Percentiles rank a stretch among this genome's conserved stretches.
phyloP scores from a whole-genome alignment of 495 filamentous ascomycete genomes.

The Hypoxylon fragiforme region DNA sequence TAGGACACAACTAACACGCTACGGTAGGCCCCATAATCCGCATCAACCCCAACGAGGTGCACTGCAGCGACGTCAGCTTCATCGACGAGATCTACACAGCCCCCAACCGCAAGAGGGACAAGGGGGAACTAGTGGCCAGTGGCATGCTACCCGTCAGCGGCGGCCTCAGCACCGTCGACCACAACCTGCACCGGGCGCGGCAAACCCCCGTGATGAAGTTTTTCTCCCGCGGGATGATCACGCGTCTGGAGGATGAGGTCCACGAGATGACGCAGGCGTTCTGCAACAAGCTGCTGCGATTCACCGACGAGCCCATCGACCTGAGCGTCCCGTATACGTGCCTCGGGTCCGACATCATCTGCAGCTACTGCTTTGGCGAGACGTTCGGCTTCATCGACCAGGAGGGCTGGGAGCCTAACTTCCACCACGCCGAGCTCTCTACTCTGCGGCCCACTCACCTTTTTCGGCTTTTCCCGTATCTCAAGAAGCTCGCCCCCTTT shows the following conservation, averaged over 20 bases:
- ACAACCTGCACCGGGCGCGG: slow-evolving; percentile 48
- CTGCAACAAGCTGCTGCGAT: slow-evolving; percentile 14
- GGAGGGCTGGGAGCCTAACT: slow-evolving; percentile 32
- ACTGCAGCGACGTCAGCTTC: slow-evolving; percentile 38
- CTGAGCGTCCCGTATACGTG: slow-evolving; percentile 36
- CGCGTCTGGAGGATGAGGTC: slow-evolving; percentile 40
- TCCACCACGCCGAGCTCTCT: slow-evolving; percentile 16
- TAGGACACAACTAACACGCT: slow-evolving; percentile 1
- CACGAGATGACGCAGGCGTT: slow-evolving; percentile 25
- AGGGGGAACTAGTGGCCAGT: slow-evolving; percentile 31
- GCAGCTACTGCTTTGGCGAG: slow-evolving; percentile 37
- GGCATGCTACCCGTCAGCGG: neutral
- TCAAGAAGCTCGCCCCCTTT: neutral
- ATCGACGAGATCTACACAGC: slow-evolving; percentile 40
- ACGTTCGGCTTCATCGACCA: slow-evolving; percentile 36
- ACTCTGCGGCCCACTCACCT: slow-evolving; percentile 9
- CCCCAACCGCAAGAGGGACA: slow-evolving; percentile 36
- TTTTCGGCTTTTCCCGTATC: slow-evolving; percentile 21
- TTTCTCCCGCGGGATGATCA: slow-evolving; percentile 46
- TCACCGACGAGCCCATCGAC: slow-evolving; percentile 20
- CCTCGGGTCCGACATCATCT: slow-evolving; percentile 38
- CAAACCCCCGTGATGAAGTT: slow-evolving; percentile 47
- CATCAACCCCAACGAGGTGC: slow-evolving; percentile 42
- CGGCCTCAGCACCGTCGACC: slow-evolving; percentile 50
- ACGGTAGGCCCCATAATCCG: slow-evolving; percentile 41